Conservation (phyloP, 805 yeast species). For the Metschnikowia vanudenii region DNA sequence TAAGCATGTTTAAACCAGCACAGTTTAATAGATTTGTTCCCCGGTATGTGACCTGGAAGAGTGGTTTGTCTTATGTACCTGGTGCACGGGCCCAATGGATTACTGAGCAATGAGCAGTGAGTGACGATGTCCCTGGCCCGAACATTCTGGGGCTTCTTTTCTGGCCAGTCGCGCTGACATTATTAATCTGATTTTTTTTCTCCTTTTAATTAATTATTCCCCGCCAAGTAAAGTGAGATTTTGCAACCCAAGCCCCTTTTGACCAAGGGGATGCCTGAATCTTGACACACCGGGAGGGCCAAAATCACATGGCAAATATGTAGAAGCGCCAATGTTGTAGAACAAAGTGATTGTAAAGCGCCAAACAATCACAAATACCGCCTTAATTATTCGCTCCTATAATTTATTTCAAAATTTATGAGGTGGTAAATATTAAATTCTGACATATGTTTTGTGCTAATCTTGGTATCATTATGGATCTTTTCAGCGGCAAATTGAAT, state of each 20-base stretch:
- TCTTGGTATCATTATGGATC: too few relatives aligned
- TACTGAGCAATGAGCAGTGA: not conserved
- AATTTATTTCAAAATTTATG: too few relatives aligned
- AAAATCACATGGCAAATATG: not conserved
- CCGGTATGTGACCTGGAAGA: not conserved
- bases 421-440: too few relatives aligned
- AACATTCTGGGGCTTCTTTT: not conserved
- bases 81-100: slow-evolving; percentile 8
- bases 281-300: not conserved
- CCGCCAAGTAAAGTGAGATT: not conserved
- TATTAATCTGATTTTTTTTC: not conserved
- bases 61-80: slow-evolving; percentile 6
- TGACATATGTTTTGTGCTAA: too few relatives aligned
- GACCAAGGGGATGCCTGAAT: not conserved
- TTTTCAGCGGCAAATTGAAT: not conserved
- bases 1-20: slow-evolving; percentile 4
- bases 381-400: too few relatives aligned
- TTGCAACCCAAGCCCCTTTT: not conserved
- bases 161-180: slow-evolving; percentile 1
- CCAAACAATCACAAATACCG: too few relatives aligned
- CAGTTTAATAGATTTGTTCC: not conserved
- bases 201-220: too few relatives aligned
- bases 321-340: not conserved
- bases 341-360: too few relatives aligned
- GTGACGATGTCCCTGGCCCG: not conserved